Base-by-base conservation (phyloP, 768 basidiomycete species). In the Lactifluus piperatus region DNA sequence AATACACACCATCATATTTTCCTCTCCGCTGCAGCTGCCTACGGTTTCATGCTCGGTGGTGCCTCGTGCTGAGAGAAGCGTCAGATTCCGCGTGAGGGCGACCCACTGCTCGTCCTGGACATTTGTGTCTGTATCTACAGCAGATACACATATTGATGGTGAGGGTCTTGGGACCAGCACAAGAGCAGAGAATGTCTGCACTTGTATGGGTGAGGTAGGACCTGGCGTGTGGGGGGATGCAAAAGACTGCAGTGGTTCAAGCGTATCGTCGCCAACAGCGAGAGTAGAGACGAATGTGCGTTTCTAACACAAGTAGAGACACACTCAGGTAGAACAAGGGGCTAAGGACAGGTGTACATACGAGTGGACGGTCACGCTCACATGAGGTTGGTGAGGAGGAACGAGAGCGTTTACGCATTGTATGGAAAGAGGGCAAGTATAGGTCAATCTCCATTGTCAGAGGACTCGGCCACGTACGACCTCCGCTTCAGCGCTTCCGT, bases 61-160 rank as follows among this genome's bases (percentile, higher is more conserved):
- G 39, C 32, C 24, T 16, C 30, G 56, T 13, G 44, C 47, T 14
- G 62, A 41, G 18, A 44, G 47, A 22, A 90, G 85, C n/a, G 79
- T 77, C 60, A 90, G 76, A 48, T 79, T 83, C 54, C 80, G 77
- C 4, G 88, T 80, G 67, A 84, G 85, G 58, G 76, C 75, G 11
- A 90, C 87, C 88, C 86, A 91, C 66, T 90, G 87, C 58, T 88
- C 88, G 8, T 60, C 58, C 41, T 60, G 58, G 20, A 60, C 18
- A 14, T 26, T 51, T 37, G 18, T 53, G 47, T 48, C 65, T 41
- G 18, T 46, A 29, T 36, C 36, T 18, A 32, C 18, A 72, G 70
- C 43, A 10, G 39, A 37, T 5, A 32, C 47, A 16, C 37, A 58
- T 14, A 37, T 22, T 18, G 45, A 24, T 26, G 46, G 36, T 7